A percentile compares a stretch with the other conserved stretches of the same genome.
Evolutionary conservation across 2,329 filamentous ascomycete genomes (phyloP).

Genomic region (Calonectria honghensis): DNA sequence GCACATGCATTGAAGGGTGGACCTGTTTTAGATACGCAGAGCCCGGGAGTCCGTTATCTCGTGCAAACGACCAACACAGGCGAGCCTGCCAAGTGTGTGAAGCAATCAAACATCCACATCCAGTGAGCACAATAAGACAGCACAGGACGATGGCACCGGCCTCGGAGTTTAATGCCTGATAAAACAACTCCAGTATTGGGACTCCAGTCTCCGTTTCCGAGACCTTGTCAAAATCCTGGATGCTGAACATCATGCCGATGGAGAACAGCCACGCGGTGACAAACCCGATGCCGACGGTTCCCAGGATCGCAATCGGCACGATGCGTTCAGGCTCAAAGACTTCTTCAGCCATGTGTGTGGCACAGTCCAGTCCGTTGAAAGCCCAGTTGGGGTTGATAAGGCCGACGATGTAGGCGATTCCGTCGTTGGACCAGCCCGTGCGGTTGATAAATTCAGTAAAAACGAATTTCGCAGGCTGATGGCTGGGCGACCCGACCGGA

Average conservation of each 20-base stretch:
- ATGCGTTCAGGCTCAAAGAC: slow-evolving; percentile 26
- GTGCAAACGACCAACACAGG: slow-evolving; percentile 40
- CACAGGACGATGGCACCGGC: slow-evolving; percentile 35
- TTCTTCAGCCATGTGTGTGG: slow-evolving; percentile 41
- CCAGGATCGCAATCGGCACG: slow-evolving; percentile 36
- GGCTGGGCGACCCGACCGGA: not conserved
- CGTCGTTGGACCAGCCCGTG: slow-evolving; percentile 27
- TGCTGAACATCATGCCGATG: slow-evolving; percentile 41
- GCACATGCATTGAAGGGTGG: slow-evolving; percentile 22
- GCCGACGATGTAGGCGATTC: slow-evolving; percentile 38
- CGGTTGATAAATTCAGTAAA: slow-evolving; percentile 34
- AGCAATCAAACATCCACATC: slow-evolving; percentile 35
- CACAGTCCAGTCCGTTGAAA: slow-evolving; percentile 34
- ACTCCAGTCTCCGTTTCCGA: slow-evolving; percentile 33
- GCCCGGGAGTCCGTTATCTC: slow-evolving; percentile 37
- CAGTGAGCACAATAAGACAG: slow-evolving; percentile 27
- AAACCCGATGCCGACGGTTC: slow-evolving; percentile 37
- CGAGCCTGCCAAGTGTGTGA: slow-evolving; percentile 38
- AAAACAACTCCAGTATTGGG: slow-evolving; percentile 38
- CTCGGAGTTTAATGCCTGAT: slow-evolving; percentile 25
- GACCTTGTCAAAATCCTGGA: slow-evolving; percentile 36
- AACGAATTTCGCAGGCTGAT: slow-evolving; percentile 21
- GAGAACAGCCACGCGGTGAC: slow-evolving; percentile 38
- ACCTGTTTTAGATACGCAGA: slow-evolving; percentile 9
- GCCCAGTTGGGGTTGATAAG: slow-evolving; percentile 41